phyloP scores from a whole-genome alignment of 495 filamentous ascomycete species.

The Penicillium desertorum region DNA sequence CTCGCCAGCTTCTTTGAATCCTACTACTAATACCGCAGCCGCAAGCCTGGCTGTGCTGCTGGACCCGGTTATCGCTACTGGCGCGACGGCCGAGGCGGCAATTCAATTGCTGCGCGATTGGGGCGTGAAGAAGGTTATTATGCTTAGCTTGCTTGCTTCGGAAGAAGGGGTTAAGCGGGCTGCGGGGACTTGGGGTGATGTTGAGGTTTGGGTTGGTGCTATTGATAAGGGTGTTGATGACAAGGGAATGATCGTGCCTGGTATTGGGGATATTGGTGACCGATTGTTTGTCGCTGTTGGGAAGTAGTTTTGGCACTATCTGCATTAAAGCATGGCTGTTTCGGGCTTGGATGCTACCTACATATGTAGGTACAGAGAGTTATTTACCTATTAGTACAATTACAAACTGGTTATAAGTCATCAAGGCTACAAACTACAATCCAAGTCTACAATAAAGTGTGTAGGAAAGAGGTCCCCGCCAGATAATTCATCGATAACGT shows the following conservation, averaged over 20 bases:
- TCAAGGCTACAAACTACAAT: neutral
- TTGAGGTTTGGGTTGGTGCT: constrained; percentile 81
- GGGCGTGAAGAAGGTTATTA: constrained; percentile 78
- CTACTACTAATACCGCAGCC: constrained; percentile 38
- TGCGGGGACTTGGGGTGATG: constrained; percentile 69
- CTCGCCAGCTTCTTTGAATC: constrained; percentile 35
- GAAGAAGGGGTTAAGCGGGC: constrained; percentile 63
- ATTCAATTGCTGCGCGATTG: constrained; percentile 88
- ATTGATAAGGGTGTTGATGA: constrained; percentile 71
- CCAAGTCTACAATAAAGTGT: neutral
- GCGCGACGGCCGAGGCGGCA: constrained; percentile 83
- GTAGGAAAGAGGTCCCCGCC: constrained; percentile 29
- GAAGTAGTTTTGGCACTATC: constrained; percentile 57
- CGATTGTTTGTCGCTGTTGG: constrained; percentile 89
- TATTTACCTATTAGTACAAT: neutral
- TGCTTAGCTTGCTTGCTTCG: constrained; percentile 75
- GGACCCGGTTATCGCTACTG: constrained; percentile 92
- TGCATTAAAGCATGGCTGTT: neutral
- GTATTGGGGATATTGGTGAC: constrained; percentile 89
- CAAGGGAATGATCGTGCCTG: constrained; percentile 87
- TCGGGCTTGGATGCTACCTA: neutral
- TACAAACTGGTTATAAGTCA: neutral
- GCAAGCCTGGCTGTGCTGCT: constrained; percentile 74
- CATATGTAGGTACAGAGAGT: neutral
- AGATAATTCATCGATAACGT: constrained; percentile 44